These are phyloP conservation scores for Thermothielavioides terrestris DNA, from an alignment of 495 filamentous ascomycete genomes.

Conservation along the genomic window DNA sequence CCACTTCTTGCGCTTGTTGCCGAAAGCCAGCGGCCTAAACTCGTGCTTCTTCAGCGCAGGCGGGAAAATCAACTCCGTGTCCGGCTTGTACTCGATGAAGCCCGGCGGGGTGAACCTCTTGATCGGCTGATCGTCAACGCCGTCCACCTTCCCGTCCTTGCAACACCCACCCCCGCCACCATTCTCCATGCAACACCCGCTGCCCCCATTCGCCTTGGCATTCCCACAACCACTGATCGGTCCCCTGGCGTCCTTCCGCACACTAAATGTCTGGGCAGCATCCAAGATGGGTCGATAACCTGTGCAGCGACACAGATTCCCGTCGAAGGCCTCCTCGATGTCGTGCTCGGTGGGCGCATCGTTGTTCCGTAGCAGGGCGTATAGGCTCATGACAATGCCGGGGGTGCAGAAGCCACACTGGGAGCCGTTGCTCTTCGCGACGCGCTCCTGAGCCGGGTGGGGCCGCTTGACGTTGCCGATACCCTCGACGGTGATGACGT, in stretches of 20 bases:
- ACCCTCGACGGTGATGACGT: conserved; percentile 97
- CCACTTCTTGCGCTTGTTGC: conserved; percentile 93
- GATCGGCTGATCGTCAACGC: conserved; percentile 40
- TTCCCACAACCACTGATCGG: conserved; percentile 48
- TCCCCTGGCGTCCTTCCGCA: neutral
- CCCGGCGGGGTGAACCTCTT: conserved; percentile 72
- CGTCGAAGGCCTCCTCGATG: conserved; percentile 86
- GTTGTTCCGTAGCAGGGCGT: conserved; percentile 73
- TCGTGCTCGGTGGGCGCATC: conserved; percentile 59
- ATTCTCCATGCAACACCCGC: conserved; percentile 59
- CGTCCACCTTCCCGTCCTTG: conserved; percentile 43
- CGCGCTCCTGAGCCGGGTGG: conserved; percentile 85
- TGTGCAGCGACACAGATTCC: conserved; percentile 92
- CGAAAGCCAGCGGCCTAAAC: conserved; percentile 74
- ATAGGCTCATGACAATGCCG: conserved; percentile 93
- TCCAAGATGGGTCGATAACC: conserved; percentile 93
- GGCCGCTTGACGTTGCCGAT: conserved; percentile 83
- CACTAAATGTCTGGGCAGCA: conserved; percentile 70
- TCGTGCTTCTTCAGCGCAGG: conserved; percentile 72
- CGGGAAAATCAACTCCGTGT: conserved; percentile 93
- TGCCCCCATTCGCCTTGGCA: conserved; percentile 50
- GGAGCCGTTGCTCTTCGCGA: conserved; percentile 64
- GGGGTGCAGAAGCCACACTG: conserved; percentile 87
- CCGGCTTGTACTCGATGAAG: conserved; percentile 87
- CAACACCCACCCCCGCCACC: conserved; percentile 57